Evolutionary conservation across 2,329 filamentous ascomycete species (phyloP), one percentile per base, ranked within the genome.

Genomic region (Berkeleyomyces basicola): DNA sequence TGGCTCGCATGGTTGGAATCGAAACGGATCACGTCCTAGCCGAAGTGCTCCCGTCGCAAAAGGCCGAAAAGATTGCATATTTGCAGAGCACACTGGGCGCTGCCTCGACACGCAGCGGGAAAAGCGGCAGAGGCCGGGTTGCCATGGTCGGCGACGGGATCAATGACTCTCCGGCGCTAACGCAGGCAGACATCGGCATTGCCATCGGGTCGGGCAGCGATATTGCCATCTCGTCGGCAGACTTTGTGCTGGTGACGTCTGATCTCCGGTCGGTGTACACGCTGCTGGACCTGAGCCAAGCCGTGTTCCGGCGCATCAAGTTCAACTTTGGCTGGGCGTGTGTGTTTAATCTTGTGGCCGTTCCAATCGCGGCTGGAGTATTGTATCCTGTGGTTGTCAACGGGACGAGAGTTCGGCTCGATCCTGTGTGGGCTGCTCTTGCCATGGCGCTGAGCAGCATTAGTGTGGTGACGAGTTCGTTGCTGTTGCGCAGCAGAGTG

Each of bases 391-490:
- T 85, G 57, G 77, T 76, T 57, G 71, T 72, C 3, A 69, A 70
- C 1, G 79, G 77, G 1, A 70, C 71, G 39, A 86, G 87, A 70
- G 73, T 90, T 23, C 75, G 81, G 65, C 74, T 91, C 57, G 85
- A 88, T 71, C 87, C 87, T 0, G 87, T 88, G 1, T 96, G 91
- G 91, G 92, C 91, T 4, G 86, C 85, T 67, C 74, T 96, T 71
- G 91, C 91, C 0, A 97, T 96, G 92, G 92, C 92, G 36, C 73
- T 91, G 72, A 96, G 90, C 73, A 92, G 87, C 72, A 85, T 96
- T 67, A 93, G 88, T 69, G 91, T 97, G 55, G 87, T 96, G 59
- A 74, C 82, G 70, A 95, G 90, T 71, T 92, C 87, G 74, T 73
- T 96, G 69, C 78, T 84, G 59, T 73, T 96, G 74, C 81, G 85